Conservation (phyloP, 1,284 basidiomycete species). For the Prillingera fragicola region DNA sequence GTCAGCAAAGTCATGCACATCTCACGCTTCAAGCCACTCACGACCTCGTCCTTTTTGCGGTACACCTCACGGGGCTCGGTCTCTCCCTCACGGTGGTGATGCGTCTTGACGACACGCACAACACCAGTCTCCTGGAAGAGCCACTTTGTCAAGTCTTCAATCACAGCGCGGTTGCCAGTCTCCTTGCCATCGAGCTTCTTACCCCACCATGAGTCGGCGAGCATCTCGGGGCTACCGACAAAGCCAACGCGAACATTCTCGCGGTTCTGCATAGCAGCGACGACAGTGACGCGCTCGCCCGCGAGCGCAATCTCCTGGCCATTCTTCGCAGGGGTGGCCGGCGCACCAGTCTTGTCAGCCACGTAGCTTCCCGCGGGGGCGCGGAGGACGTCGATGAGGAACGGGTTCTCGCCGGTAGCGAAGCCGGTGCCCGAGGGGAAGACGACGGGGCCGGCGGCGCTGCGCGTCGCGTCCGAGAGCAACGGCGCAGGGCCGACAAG, state of each 20-base stretch:
- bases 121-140: slow-evolving; percentile 82
- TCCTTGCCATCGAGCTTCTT: slow-evolving; percentile 45
- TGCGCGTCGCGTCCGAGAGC: slow-evolving; percentile 14
- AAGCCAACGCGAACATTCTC: slow-evolving; percentile 74
- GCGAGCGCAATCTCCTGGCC: slow-evolving; percentile 62
- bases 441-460: slow-evolving; percentile 4
- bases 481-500: slow-evolving; percentile 63
- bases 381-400: slow-evolving; percentile 71
- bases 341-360: slow-evolving; percentile 55
- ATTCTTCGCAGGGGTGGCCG: slow-evolving; percentile 56
- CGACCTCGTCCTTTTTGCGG: slow-evolving; percentile 80
- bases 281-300: slow-evolving; percentile 67
- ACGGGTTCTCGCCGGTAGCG: slow-evolving; percentile 70
- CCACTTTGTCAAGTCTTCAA: slow-evolving; percentile 74
- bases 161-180: slow-evolving; percentile 70
- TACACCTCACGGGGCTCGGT: slow-evolving; percentile 60
- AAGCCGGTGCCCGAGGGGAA: slow-evolving; percentile 11
- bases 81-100: slow-evolving; percentile 66
- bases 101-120: slow-evolving; percentile 67
- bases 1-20: not conserved
- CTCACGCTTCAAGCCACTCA: slow-evolving; percentile 47
- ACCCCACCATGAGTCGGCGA: slow-evolving; percentile 54
- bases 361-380: slow-evolving; percentile 57
- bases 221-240: slow-evolving; percentile 72
- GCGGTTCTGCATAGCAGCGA: slow-evolving; percentile 81